Base-by-base conservation (phyloP, 208 protist species). In the Leishmania tarentolae region DNA sequence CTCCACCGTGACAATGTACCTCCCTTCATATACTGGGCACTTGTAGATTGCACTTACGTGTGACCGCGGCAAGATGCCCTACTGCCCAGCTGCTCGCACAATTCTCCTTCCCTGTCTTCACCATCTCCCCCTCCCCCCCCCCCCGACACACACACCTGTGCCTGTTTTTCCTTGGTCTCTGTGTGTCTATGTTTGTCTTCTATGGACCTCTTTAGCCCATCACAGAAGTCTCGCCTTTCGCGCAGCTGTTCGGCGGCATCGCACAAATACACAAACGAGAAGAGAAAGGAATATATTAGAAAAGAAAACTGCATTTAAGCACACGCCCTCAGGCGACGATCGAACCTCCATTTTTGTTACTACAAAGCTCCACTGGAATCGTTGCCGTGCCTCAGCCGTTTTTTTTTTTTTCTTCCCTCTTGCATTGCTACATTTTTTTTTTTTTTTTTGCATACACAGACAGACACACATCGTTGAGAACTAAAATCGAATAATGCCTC, bases 401-500 rank as follows among this genome's bases (percentile, higher is more conserved):
- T 11, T 0, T 50, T 46, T n/a, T 52, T 13, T 11, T 0, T 50
- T 46, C 46, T 47, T 31, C 15, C 17, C 24, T 11, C 3, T 21
- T 73, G 8, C 24, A 0, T 11, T 17, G 42, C 31, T 28, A 37
- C 24, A 44, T 7, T 37, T 4, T 35, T 2, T 50, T 3, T 52
- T n/a, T n/a, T n/a, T n/a, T n/a, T n/a, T n/a, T n/a, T 61, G n/a
- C 31, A 24, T 4, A 61, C 50, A 78, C 37, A 69, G 17, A 78
- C 24, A 50, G 0, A 46, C 75, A 69, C 37, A 11, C 15, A 53
- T 59, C 4, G 40, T 2, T n/a, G 40, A 37, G 1, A 78, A 69
- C 4, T 37, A 11, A 42, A 11, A 63, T 0, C 5, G 2, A 2
- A 40, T 8, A 76, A 97, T 97, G 94, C 86, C 92, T n/a, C 88